Evolutionary conservation across 257 asterid genomes (phyloP).

Genomic region (Apocynum venetum): DNA sequence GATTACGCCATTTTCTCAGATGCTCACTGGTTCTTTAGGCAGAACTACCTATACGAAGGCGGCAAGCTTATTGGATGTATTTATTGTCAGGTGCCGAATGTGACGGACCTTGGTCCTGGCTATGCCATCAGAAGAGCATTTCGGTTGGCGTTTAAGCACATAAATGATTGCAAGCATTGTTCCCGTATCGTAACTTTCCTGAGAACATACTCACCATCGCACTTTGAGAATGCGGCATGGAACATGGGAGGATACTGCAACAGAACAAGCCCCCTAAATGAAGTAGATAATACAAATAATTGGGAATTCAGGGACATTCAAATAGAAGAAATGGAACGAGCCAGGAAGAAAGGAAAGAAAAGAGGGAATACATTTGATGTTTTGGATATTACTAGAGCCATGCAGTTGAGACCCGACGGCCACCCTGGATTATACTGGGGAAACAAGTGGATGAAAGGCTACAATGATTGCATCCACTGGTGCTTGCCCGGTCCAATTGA

Average conservation of each 20-base stretch:
- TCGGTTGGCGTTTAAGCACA: conserved; percentile 29
- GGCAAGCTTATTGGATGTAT: conserved; percentile 38
- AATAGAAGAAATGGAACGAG: conserved; percentile 32
- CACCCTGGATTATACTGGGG: conserved; percentile 43
- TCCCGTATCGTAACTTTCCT: conserved; percentile 16
- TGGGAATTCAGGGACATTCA: conserved; percentile 31
- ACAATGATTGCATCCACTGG: conserved; percentile 56
- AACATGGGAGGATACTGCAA: conserved; percentile 41
- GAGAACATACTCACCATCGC: conserved; percentile 42
- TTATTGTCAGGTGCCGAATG: conserved; percentile 28
- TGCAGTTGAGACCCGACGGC: conserved; percentile 45
- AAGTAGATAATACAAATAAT: conserved; percentile 18
- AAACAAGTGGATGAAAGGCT: conserved; percentile 33
- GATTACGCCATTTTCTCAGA: conserved; percentile 45
- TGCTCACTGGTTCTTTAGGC: conserved; percentile 46
- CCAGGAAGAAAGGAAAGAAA: conserved; percentile 14
- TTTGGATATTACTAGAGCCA: conserved; percentile 39
- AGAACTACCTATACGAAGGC: conserved; percentile 29
- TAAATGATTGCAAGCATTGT: conserved; percentile 33
- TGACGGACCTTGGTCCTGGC: conserved; percentile 32
- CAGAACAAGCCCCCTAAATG: conserved; percentile 30
- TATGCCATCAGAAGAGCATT: conserved; percentile 34
- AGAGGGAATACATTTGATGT: conserved; percentile 27
- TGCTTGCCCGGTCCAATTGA: conserved; percentile 54
- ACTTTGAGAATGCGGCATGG: conserved; percentile 50